These are phyloP conservation scores for Globisporangium canariense DNA, from an alignment of 352 stramenopile species.

Conservation along the genomic window DNA sequence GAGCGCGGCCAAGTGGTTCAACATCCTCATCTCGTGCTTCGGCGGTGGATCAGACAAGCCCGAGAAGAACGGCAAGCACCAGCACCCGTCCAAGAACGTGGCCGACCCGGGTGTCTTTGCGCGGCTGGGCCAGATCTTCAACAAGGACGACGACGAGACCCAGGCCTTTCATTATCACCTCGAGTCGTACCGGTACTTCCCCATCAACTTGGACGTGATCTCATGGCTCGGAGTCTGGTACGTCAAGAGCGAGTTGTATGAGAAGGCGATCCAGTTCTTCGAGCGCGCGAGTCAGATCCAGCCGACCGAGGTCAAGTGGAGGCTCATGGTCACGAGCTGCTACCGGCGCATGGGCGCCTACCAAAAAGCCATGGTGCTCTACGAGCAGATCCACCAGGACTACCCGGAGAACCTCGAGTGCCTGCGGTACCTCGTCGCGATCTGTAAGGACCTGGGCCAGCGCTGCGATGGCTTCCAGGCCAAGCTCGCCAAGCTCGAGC, in stretches of 20 bases:
- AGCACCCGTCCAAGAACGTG: slow-evolving; percentile 55
- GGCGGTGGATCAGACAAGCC: slow-evolving; percentile 71
- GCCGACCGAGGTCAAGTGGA: slow-evolving; percentile 95
- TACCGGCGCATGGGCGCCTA: slow-evolving; percentile 94
- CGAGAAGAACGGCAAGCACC: slow-evolving; percentile 29
- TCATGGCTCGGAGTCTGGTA: slow-evolving; percentile 96
- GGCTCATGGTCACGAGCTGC: slow-evolving; percentile 95
- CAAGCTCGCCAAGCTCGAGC: slow-evolving; percentile 90
- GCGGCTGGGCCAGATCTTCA: slow-evolving; percentile 92
- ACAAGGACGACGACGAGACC: slow-evolving; percentile 91
- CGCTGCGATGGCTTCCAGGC: slow-evolving; percentile 91
- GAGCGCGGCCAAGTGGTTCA: slow-evolving; percentile 92
- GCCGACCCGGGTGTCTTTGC: slow-evolving; percentile 77
- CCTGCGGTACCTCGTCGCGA: slow-evolving; percentile 87
- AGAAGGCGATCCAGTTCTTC: slow-evolving; percentile 97
- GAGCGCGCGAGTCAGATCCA: slow-evolving; percentile 93
- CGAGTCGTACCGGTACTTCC: slow-evolving; percentile 94
- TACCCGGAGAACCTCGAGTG: slow-evolving; percentile 95
- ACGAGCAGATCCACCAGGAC: slow-evolving; percentile 93
- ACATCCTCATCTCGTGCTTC: slow-evolving; percentile 93
- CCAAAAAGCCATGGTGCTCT: slow-evolving; percentile 90
- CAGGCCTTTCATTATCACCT: slow-evolving; percentile 96
- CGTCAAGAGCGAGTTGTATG: slow-evolving; percentile 96
- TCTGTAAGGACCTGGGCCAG: slow-evolving; percentile 93
- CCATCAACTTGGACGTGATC: slow-evolving; percentile 96